Base-by-base conservation (phyloP, 352 stramenopile species). In the Paralagenidium karlingii region DNA sequence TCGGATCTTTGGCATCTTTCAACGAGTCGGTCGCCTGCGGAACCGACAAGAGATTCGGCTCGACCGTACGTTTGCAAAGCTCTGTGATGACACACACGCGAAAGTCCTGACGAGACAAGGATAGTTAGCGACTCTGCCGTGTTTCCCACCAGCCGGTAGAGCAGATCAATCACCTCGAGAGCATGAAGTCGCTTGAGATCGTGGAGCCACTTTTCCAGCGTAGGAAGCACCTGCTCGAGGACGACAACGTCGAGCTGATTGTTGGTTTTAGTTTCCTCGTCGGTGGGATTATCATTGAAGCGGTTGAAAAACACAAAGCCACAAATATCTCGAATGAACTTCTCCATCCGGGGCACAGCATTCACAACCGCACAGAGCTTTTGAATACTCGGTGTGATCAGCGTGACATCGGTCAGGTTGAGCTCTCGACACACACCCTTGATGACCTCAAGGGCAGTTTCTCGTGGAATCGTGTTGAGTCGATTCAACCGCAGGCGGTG, bases 251-350 rank as follows among this genome's bases (percentile, higher is more conserved):
- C n/a, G n/a, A n/a, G n/a, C n/a, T n/a, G n/a, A n/a, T n/a, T n/a
- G n/a, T n/a, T n/a, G n/a, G n/a, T n/a, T n/a, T n/a, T n/a, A 36
- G 30, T 7, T 36, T 58, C 43, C 21, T 63, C 56, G 8, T 33
- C 15, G 32, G 49, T 33, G 12, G 57, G 49, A 6, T 36, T 33
- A 19, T 63, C 40, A 1, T 62, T 56, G 11, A 50, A 52, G 5
- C 49, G 21, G 34, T 69, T 60, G 20, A 83, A 57, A 31, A 74
- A 83, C 8, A 88, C 68, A 30, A 80, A 85, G 3, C 61, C 64
- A 32, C 70, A 87, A 1, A 92, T 73, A n/a, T 90, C 74, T 3
- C 68, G 74, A 41, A 94, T 85, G 31, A 94, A 92, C 38, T 68
- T 79, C 38, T 92, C 81, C 66, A 92, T 84, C 9, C 75, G 60